Evolutionary conservation across 2,329 filamentous ascomycete species (phyloP).

Genomic region (Alternaria brassicae): DNA sequence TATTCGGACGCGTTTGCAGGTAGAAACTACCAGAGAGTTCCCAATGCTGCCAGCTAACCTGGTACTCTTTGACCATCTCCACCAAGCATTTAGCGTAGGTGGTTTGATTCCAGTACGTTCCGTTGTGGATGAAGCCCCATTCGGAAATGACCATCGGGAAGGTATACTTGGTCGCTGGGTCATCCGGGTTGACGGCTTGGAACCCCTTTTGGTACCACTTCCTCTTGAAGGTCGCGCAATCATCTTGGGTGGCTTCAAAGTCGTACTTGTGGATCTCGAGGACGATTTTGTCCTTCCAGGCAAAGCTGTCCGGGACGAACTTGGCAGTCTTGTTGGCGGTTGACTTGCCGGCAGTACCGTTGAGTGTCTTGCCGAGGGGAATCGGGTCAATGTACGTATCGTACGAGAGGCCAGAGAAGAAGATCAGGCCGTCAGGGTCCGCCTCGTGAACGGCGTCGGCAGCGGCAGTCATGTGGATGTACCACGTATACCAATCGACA

Average conservation of each 20-base stretch:
- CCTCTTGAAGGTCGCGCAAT: slow-evolving; percentile 41
- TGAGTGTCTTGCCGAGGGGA: slow-evolving; percentile 41
- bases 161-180: slow-evolving; percentile 38
- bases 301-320: slow-evolving; percentile 36
- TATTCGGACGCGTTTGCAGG: slow-evolving; percentile 49
- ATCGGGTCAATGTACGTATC: slow-evolving; percentile 46
- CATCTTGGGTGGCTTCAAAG: slow-evolving; percentile 41
- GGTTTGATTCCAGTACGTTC: slow-evolving; percentile 43
- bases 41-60: slow-evolving; percentile 44
- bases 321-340: slow-evolving; percentile 37
- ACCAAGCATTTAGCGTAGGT: slow-evolving; percentile 43
- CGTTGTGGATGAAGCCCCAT: slow-evolving; percentile 45
- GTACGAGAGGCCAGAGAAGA: slow-evolving; percentile 45
- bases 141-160: slow-evolving; percentile 46
- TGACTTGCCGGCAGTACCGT: slow-evolving; percentile 35
- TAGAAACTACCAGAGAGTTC: slow-evolving; percentile 43
- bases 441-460: slow-evolving; percentile 41
- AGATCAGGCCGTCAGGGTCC: slow-evolving; percentile 36
- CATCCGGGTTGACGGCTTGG: slow-evolving; percentile 38
- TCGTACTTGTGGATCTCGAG: slow-evolving; percentile 47
- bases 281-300: slow-evolving; percentile 42
- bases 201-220: slow-evolving; percentile 48
- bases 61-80: slow-evolving; percentile 43
- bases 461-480: slow-evolving; percentile 43
- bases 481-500: slow-evolving; percentile 48